A percentile compares a stretch with the other conserved stretches of the same genome.
These are phyloP conservation scores for Malassezia dermatis DNA, from an alignment of 1,284 basidiomycete species.

Conservation along the genomic window DNA sequence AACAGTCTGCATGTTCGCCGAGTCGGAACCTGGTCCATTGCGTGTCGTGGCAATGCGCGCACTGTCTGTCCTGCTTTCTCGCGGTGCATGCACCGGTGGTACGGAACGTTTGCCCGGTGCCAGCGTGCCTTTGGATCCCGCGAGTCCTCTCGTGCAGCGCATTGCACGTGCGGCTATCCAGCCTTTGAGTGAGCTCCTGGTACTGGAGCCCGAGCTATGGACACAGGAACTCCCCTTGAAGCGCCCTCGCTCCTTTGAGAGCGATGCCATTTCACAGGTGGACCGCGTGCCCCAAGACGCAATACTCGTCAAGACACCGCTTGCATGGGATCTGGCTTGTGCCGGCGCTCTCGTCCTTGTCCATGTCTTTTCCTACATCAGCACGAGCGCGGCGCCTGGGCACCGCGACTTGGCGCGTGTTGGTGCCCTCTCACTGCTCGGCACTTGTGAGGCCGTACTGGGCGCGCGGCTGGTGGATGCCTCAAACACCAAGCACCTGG, in stretches of 20 bases:
- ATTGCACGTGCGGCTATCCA: conserved; percentile 21
- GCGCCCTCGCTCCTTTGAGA: conserved; percentile 28
- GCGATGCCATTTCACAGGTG: conserved; percentile 22
- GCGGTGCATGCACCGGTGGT: not conserved
- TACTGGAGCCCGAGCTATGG: not conserved
- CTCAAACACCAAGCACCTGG: not conserved
- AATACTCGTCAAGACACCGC: conserved; percentile 15
- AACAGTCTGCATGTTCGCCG: conserved; percentile 22
- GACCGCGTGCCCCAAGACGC: conserved; percentile 19
- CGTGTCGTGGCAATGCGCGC: conserved; percentile 19
- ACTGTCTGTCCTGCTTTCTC: conserved; percentile 18
- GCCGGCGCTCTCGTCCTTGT: conserved; percentile 18
- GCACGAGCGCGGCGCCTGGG: conserved; percentile 17
- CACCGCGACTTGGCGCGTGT: conserved; percentile 24
- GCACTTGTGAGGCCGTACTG: conserved; percentile 23
- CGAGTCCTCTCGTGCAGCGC: conserved; percentile 20
- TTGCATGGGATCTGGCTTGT: conserved; percentile 17
- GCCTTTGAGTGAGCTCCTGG: conserved; percentile 7
- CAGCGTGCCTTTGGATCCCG: conserved; percentile 23
- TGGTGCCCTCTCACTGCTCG: conserved; percentile 17
- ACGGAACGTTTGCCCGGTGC: not conserved
- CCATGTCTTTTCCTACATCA: conserved; percentile 20
- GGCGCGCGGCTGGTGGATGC: conserved; percentile 10
- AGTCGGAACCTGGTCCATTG: not conserved
- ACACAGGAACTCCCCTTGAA: conserved; percentile 14